These are phyloP conservation scores for Alternaria brassicae DNA, from an alignment of 2,329 filamentous ascomycete species.

Conservation along the genomic window DNA sequence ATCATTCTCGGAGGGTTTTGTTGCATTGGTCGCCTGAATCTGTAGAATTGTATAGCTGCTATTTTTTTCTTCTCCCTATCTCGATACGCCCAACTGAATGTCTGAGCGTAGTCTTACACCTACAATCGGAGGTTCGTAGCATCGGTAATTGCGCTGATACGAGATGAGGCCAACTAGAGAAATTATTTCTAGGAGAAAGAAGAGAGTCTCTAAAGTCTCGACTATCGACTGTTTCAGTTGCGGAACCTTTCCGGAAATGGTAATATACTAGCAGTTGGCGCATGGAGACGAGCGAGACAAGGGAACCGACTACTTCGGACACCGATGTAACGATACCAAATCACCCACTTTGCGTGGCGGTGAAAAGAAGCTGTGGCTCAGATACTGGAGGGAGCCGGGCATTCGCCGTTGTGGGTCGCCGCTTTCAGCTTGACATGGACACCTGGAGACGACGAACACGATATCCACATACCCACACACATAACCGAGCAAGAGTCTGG, in stretches of 20 bases:
- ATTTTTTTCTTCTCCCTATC: no score
- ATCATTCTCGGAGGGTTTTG: constrained; percentile 11
- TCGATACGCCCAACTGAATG: not conserved
- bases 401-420: not conserved
- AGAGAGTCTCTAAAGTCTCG: not conserved
- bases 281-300: not conserved
- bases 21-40: not conserved
- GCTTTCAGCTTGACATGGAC: constrained; percentile 3
- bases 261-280: not conserved
- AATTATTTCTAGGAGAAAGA: not conserved
- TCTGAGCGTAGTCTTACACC: not conserved
- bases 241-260: not conserved
- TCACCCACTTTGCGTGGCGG: constrained; percentile 1
- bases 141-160: constrained; percentile 1
- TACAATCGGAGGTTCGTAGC: constrained; percentile 1
- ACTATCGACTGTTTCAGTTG: not conserved
- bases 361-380: constrained; percentile 3
- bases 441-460: not conserved
- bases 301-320: not conserved
- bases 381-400: constrained; percentile 2
- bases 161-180: not conserved
- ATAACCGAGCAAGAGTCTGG: constrained; percentile 6
- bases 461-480: constrained; percentile 2
- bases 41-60: not conserved
- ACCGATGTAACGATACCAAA: not conserved